Evolutionary conservation across 768 basidiomycete genomes (phyloP).

Genomic region (Goffeauzyma gilvescens): DNA sequence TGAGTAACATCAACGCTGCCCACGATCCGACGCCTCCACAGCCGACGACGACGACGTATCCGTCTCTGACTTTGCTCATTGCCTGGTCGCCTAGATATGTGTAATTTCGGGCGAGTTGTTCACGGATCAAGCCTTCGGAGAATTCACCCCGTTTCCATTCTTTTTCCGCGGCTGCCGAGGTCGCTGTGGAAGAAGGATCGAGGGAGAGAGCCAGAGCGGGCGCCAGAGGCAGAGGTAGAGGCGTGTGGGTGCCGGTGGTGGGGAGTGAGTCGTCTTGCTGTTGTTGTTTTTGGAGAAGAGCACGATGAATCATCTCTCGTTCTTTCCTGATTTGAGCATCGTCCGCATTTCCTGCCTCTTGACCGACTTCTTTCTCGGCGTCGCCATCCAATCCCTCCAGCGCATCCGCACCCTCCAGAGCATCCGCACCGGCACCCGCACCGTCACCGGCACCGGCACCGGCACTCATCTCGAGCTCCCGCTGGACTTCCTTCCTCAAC

Average conservation of each 20-base stretch:
- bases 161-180: constrained; percentile 2
- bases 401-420: constrained; percentile 5
- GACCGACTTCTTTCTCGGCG: constrained; percentile 16
- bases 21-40: constrained; percentile 95
- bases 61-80: constrained; percentile 56
- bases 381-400: constrained; percentile 12
- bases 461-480: neutral
- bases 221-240: neutral
- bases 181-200: neutral
- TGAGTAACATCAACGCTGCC: constrained; percentile 78
- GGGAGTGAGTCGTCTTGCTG: neutral
- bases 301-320: too few species aligned
- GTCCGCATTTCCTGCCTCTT: constrained; percentile 13
- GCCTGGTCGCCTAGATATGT: constrained; percentile 80
- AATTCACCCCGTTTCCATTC: constrained; percentile 27
- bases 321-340: too few species aligned
- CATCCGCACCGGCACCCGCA: neutral
- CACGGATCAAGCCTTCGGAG: constrained; percentile 60
- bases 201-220: too few species aligned
- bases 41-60: constrained; percentile 71
- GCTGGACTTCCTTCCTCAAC: constrained; percentile 22
- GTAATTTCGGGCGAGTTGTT: constrained; percentile 83
- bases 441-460: neutral
- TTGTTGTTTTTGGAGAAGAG: too few species aligned
- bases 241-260: neutral